Evolutionary conservation across 2,329 filamentous ascomycete genomes (phyloP).

Genomic region (Fusarium brachygibbosum): DNA sequence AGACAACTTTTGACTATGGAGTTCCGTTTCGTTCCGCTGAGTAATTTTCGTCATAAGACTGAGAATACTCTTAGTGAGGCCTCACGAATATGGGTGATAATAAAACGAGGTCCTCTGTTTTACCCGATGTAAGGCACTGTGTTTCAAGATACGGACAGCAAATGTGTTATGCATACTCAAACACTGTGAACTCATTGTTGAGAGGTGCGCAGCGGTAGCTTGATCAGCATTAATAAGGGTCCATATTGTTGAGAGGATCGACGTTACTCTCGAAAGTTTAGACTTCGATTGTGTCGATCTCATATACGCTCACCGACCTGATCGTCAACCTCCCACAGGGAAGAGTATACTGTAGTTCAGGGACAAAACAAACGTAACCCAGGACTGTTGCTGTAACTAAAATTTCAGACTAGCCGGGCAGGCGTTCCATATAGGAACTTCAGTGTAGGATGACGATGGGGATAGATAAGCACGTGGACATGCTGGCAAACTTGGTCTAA

Average conservation of each 20-base stretch:
- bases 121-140: constrained; percentile 63
- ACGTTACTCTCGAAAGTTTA: constrained; percentile 69
- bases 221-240: constrained; percentile 73
- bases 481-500: constrained; percentile 70
- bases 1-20: constrained; percentile 57
- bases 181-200: constrained; percentile 71
- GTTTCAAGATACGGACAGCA: background rate
- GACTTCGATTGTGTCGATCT: constrained; percentile 74
- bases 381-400: background rate
- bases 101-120: constrained; percentile 72
- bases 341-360: constrained; percentile 77
- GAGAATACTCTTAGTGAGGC: constrained; percentile 74
- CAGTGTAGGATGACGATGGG: constrained; percentile 75
- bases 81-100: constrained; percentile 70
- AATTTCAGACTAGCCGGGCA: constrained; percentile 48
- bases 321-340: constrained; percentile 76
- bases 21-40: constrained; percentile 69
- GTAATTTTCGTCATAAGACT: constrained; percentile 69
- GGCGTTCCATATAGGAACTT: constrained; percentile 79
- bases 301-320: constrained; percentile 77
- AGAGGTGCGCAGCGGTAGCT: constrained; percentile 68
- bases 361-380: constrained; percentile 57
- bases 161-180: background rate
- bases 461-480: constrained; percentile 73
- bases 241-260: constrained; percentile 76